Conservation (phyloP, 495 filamentous ascomycete genomes). For the Cercophora sp. region DNA sequence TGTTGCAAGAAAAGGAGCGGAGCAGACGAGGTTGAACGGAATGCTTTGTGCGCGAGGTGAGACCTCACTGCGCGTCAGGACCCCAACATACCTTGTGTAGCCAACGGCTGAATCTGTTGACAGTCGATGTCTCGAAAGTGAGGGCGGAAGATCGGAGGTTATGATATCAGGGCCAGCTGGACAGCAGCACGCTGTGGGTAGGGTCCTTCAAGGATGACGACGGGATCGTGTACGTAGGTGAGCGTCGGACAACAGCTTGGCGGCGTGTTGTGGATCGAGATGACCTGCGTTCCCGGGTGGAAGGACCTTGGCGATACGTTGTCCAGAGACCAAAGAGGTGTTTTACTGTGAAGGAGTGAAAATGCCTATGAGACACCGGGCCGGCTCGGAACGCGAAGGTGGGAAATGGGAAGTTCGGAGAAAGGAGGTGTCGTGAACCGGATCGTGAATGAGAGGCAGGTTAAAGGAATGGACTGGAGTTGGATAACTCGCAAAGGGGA, state of each 20-base stretch:
- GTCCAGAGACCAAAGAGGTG: slow-evolving; percentile 11
- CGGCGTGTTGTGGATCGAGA: slow-evolving; percentile 30
- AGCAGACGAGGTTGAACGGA: slow-evolving; percentile 3
- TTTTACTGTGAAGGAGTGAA: slow-evolving; percentile 25
- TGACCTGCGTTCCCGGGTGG: slow-evolving; percentile 22
- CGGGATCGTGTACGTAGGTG: slow-evolving; percentile 21
- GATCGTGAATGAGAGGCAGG: slow-evolving; percentile 8
- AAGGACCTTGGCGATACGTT: slow-evolving; percentile 13
- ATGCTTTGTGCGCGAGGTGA: not conserved
- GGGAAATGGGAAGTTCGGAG: not conserved
- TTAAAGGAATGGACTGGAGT: slow-evolving; percentile 39
- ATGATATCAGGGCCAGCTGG: slow-evolving; percentile 40
- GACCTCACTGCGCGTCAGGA: not conserved
- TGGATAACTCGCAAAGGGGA: slow-evolving; percentile 20
- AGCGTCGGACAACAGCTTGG: slow-evolving; percentile 31
- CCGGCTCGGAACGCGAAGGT: too few species aligned
- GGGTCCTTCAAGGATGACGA: slow-evolving; percentile 35
- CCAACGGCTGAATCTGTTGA: slow-evolving; percentile 7
- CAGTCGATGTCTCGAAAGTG: slow-evolving; percentile 7
- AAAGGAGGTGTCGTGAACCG: slow-evolving; percentile 10
- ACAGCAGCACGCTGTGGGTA: slow-evolving; percentile 31
- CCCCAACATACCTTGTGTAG: slow-evolving; percentile 14
- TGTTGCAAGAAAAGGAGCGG: too few species aligned
- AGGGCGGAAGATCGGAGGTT: slow-evolving; percentile 4
- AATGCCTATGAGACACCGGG: slow-evolving; percentile 27